Conservation (phyloP, 176 grass and related monocot species). For the Bothriochloa decipiens region DNA sequence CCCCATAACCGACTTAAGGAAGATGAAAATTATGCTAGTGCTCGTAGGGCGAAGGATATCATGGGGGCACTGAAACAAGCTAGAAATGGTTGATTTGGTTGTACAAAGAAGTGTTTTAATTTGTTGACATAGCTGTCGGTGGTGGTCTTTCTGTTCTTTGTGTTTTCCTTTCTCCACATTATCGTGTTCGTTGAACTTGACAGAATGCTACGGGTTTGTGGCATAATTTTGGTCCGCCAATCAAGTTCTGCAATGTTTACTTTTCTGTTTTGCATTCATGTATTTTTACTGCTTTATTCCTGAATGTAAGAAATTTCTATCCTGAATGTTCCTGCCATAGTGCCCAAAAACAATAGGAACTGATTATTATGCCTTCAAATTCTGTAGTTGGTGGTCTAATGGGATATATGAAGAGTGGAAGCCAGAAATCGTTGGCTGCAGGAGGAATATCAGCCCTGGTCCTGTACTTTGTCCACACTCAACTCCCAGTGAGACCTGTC, state of each 20-base stretch:
- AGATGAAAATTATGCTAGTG: no score
- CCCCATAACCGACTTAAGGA: no score
- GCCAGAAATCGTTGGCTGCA: conserved; percentile 75
- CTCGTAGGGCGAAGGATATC: no score
- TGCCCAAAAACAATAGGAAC: background rate
- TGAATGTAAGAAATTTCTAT: background rate
- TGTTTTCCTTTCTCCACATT: background rate
- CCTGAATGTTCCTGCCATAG: background rate
- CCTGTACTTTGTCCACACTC: conserved; percentile 71
- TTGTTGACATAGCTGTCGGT: background rate
- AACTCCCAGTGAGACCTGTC: conserved; percentile 67
- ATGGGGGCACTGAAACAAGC: background rate
- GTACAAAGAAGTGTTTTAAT: background rate
- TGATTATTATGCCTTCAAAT: background rate
- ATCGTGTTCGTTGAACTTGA: background rate
- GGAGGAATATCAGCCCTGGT: conserved; percentile 71
- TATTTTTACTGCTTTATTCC: background rate
- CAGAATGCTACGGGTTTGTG: background rate
- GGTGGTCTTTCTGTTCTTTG: background rate
- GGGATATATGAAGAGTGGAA: conserved; percentile 82
- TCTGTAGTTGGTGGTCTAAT: conserved; percentile 66
- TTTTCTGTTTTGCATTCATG: background rate
- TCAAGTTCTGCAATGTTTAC: background rate
- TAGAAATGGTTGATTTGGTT: background rate
- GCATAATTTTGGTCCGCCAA: background rate